These are phyloP conservation scores for Botryotinia calthae DNA, from an alignment of 2,329 filamentous ascomycete genomes.

Conservation along the genomic window DNA sequence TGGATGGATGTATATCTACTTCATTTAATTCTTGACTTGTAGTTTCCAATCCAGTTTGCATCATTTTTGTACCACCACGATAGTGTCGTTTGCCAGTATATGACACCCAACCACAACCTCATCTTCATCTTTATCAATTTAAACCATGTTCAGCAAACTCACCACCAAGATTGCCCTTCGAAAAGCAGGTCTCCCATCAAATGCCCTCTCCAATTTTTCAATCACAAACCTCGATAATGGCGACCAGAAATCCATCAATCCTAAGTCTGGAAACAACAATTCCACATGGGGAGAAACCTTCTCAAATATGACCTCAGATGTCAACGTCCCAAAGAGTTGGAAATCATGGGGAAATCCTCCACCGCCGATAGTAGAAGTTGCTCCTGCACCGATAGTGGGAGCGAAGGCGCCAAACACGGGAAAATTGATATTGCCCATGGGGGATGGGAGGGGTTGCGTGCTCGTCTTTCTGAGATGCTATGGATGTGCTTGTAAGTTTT, in stretches of 20 bases:
- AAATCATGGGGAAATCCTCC: constrained; percentile 36
- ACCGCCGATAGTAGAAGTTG: constrained; percentile 33
- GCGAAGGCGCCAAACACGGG: constrained; percentile 29
- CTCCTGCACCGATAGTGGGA: constrained; percentile 29
- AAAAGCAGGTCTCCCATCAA: constrained; percentile 36
- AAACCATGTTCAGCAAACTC: constrained; percentile 36
- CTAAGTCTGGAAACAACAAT: constrained; percentile 18
- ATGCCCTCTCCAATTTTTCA: constrained; percentile 27
- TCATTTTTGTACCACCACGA: background rate
- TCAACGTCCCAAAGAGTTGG: constrained; percentile 32
- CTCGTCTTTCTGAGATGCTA: constrained; percentile 70
- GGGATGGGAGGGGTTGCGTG: constrained; percentile 54
- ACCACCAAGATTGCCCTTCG: constrained; percentile 37
- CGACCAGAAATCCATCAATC: constrained; percentile 24
- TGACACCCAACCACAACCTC: background rate
- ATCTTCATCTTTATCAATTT: background rate
- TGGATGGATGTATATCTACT: background rate
- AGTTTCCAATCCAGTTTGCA: background rate
- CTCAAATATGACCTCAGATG: constrained; percentile 27
- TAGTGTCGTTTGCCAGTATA: background rate
- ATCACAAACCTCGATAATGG: constrained; percentile 18
- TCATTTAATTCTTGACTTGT: background rate
- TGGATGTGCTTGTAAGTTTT: constrained; percentile 67
- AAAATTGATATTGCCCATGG: constrained; percentile 44
- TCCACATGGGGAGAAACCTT: constrained; percentile 35